Percentiles rank a stretch among this genome's conserved stretches.
Evolutionary conservation across 305 asterid species (phyloP).

Genomic region (Plantago coronopus): DNA sequence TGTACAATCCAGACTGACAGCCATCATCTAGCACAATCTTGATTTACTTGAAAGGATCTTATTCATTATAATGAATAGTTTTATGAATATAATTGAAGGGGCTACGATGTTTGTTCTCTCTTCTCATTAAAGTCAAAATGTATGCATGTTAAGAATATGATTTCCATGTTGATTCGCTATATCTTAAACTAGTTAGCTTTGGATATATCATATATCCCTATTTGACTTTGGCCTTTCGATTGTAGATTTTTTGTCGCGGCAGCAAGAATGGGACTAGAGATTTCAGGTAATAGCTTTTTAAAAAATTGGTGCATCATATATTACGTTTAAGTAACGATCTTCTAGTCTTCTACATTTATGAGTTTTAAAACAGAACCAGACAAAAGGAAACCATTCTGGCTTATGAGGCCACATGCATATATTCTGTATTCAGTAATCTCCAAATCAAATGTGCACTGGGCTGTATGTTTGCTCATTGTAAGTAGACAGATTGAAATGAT

Average conservation of each 20-base stretch:
- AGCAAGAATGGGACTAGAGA: constrained; percentile 82
- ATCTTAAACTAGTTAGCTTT: constrained; percentile 12
- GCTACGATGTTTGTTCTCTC: background rate
- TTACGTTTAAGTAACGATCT: constrained; percentile 16
- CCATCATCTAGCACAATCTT: constrained; percentile 1
- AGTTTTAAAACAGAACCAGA: background rate
- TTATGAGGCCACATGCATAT: background rate
- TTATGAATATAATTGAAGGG: background rate
- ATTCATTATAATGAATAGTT: background rate
- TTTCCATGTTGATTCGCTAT: constrained; percentile 4
- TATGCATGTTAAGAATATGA: background rate
- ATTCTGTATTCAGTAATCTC: background rate
- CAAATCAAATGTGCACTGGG: constrained; percentile 1
- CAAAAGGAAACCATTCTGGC: too few species aligned
- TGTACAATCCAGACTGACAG: background rate
- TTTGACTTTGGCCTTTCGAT: constrained; percentile 23
- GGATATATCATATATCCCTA: constrained; percentile 20
- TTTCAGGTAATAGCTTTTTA: constrained; percentile 49
- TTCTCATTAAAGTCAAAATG: background rate
- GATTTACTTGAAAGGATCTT: background rate
- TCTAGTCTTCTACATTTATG: too few species aligned
- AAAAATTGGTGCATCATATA: constrained; percentile 14
- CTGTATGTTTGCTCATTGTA: background rate
- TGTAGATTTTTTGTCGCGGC: constrained; percentile 90
- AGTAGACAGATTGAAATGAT: background rate